A percentile compares a stretch with the other conserved stretches of the same genome.
phyloP scores from a whole-genome alignment of 1,284 basidiomycete species.

The Trichosporon coremiiforme region DNA sequence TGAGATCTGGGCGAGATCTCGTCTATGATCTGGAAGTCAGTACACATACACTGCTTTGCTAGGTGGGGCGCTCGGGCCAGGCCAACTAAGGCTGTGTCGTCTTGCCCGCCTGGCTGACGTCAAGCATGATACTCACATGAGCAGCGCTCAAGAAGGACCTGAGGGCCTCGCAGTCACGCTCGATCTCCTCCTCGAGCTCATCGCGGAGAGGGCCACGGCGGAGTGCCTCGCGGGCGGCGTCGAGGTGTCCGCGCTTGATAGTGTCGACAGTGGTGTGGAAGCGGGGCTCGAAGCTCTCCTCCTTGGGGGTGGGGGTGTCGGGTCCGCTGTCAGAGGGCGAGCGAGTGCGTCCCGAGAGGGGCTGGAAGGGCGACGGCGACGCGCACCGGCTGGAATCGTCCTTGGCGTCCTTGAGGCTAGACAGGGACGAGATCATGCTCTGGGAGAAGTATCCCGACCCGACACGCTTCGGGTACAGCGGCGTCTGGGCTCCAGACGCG shows the following conservation, averaged over 20 bases:
- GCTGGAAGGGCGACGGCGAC: slow-evolving; percentile 57
- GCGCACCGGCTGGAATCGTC: slow-evolving; percentile 53
- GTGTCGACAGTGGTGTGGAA: slow-evolving; percentile 85
- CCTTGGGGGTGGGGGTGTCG: slow-evolving; percentile 37
- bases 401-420: slow-evolving; percentile 50
- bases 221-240: slow-evolving; percentile 71
- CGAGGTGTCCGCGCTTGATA: slow-evolving; percentile 79
- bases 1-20: slow-evolving; percentile 93
- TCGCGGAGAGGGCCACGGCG: slow-evolving; percentile 66
- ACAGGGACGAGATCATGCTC: slow-evolving; percentile 52
- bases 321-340: slow-evolving; percentile 33
- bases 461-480: slow-evolving; percentile 56
- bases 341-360: slow-evolving; percentile 34
- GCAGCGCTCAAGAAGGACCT: slow-evolving; percentile 85
- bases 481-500: slow-evolving; percentile 51
- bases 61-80: not conserved
- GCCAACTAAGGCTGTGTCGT: not conserved
- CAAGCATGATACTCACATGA: slow-evolving; percentile 70
- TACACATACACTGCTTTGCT: not conserved
- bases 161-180: slow-evolving; percentile 83
- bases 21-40: slow-evolving; percentile 74
- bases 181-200: slow-evolving; percentile 84
- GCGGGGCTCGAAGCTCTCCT: slow-evolving; percentile 27
- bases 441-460: slow-evolving; percentile 52
- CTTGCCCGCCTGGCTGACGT: not conserved